phyloP scores from a whole-genome alignment of 2,329 filamentous ascomycete genomes.

The Fusarium mundagurra region DNA sequence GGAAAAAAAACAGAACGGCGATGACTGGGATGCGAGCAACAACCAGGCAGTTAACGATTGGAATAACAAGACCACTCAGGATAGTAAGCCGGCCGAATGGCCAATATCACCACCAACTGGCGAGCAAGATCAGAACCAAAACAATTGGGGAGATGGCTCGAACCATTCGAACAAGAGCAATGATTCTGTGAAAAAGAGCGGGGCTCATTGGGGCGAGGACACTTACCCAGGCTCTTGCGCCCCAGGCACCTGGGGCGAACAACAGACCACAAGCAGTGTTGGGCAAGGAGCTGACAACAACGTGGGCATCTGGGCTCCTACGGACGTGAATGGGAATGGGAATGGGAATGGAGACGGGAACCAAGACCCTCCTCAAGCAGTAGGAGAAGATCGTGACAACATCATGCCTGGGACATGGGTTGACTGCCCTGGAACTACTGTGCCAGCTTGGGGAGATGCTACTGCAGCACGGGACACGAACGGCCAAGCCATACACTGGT shows the following conservation, averaged over 20 bases:
- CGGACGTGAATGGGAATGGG: not conserved
- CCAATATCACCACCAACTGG: not conserved
- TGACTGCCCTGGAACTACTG: not conserved
- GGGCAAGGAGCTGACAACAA: conserved; percentile 31
- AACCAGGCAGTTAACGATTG: conserved; percentile 12
- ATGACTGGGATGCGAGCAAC: not conserved
- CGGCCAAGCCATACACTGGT: conserved; percentile 36
- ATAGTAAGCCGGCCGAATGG: conserved; percentile 5
- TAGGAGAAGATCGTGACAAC: conserved; percentile 32
- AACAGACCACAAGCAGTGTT: conserved; percentile 4
- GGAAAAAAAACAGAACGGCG: conserved; percentile 1
- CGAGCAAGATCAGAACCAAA: conserved; percentile 3
- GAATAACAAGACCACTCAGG: conserved; percentile 1
- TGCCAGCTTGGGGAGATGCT: conserved; percentile 44
- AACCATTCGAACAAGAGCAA: conserved; percentile 33
- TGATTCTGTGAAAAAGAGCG: conserved; percentile 22
- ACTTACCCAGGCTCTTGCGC: conserved; percentile 10
- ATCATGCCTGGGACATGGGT: conserved; percentile 49
- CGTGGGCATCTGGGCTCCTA: conserved; percentile 18
- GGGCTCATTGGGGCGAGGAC: conserved; percentile 36
- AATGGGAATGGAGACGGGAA: not conserved
- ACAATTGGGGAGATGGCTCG: conserved; percentile 17
- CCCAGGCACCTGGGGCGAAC: not conserved
- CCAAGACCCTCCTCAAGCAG: not conserved
- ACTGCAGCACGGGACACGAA: conserved; percentile 46